These are phyloP conservation scores for Remersonia thermophila DNA, from an alignment of 2,329 filamentous ascomycete genomes.

Conservation along the genomic window DNA sequence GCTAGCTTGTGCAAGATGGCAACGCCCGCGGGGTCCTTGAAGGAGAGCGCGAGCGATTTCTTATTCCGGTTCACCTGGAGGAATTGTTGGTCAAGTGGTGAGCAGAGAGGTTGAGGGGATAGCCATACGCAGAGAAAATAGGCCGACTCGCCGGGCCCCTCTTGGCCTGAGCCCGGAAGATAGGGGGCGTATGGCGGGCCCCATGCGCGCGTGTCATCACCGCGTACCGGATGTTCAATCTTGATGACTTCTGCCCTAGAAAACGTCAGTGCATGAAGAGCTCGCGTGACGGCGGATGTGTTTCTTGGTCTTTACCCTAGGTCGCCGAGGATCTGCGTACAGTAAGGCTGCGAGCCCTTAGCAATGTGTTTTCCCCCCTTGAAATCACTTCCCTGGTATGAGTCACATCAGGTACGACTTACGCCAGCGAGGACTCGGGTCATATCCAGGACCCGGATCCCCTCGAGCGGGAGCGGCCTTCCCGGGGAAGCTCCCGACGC, in stretches of 20 bases:
- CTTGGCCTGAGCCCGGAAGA: slow-evolving; percentile 40
- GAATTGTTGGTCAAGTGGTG: background rate
- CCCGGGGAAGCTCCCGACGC: no score
- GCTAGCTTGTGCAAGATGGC: slow-evolving; percentile 77
- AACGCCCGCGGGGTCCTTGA: slow-evolving; percentile 72
- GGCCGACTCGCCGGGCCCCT: slow-evolving; percentile 79
- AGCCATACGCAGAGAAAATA: slow-evolving; percentile 74
- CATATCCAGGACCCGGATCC: slow-evolving; percentile 88
- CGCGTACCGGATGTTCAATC: slow-evolving; percentile 81
- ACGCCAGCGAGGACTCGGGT: slow-evolving; percentile 90
- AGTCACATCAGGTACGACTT: slow-evolving; percentile 26
- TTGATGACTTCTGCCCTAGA: slow-evolving; percentile 89
- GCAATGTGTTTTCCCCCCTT: no score
- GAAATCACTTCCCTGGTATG: no score
- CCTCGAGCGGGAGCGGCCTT: slow-evolving; percentile 54
- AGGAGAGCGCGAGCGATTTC: slow-evolving; percentile 83
- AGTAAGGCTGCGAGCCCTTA: slow-evolving; percentile 59
- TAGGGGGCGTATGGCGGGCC: slow-evolving; percentile 87
- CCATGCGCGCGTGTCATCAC: slow-evolving; percentile 93
- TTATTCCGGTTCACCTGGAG: slow-evolving; percentile 88
- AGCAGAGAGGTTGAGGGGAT: background rate
- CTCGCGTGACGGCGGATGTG: slow-evolving; percentile 4
- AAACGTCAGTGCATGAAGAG: background rate
- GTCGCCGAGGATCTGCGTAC: slow-evolving; percentile 91
- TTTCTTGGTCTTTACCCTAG: slow-evolving; percentile 58